These are phyloP conservation scores for Litsea cubeba DNA, from an alignment of 164 flowering plant genomes.

Conservation along the genomic window DNA sequence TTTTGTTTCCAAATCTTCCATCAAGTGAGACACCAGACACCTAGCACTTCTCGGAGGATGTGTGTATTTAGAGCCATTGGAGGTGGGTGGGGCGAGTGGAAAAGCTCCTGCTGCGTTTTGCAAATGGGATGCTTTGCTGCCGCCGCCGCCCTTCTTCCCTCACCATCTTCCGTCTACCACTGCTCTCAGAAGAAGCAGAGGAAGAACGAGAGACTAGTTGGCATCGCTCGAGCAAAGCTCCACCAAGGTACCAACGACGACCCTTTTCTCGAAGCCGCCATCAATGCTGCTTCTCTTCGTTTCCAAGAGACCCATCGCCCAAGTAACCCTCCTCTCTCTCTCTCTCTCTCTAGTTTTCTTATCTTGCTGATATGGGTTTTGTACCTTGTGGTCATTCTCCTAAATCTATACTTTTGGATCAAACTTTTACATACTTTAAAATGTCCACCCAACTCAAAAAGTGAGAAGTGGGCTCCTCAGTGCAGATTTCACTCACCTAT, in stretches of 20 bases:
- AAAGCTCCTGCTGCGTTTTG: neutral
- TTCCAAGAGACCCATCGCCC: conserved; percentile 54
- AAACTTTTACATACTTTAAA: no score
- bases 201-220: neutral
- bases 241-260: conserved; percentile 23
- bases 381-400: neutral
- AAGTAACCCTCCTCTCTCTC: conserved; percentile 21
- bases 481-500: neutral
- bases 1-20: no score
- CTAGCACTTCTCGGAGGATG: no score
- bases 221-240: neutral
- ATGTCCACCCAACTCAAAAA: neutral
- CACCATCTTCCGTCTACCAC: neutral
- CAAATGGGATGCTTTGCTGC: neutral
- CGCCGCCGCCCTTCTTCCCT: neutral
- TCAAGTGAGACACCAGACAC: no score
- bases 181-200: neutral
- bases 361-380: neutral
- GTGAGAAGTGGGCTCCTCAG: neutral
- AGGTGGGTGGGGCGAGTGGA: no score
- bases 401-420: no score
- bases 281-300: conserved; percentile 59
- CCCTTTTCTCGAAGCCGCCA: conserved; percentile 48
- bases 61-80: no score
- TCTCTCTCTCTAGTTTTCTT: neutral